Conservation (phyloP, 371 early-diverging fungal species). For the Pancytospora philotis region DNA sequence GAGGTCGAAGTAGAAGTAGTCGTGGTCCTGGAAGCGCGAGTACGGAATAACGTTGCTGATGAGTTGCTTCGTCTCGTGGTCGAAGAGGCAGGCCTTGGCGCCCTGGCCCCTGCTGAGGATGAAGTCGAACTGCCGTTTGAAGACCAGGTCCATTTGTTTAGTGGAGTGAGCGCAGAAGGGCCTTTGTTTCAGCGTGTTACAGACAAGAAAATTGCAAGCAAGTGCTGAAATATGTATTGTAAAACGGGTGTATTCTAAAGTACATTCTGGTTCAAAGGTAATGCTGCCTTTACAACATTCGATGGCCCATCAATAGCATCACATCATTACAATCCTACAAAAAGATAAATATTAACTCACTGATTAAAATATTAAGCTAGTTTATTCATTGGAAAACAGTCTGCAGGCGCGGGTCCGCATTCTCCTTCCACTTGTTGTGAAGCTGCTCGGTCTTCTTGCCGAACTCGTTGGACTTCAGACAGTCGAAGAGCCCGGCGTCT, state of each 20-base stretch:
- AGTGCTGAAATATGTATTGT: slow-evolving; percentile 4
- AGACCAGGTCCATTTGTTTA: slow-evolving; percentile 16
- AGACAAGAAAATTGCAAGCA: no score
- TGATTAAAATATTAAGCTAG: no score
- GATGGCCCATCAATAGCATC: no score
- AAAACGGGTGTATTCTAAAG: neutral
- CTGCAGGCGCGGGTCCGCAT: slow-evolving; percentile 1
- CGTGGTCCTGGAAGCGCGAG: slow-evolving; percentile 47
- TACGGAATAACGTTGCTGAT: slow-evolving; percentile 55
- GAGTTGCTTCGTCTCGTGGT: slow-evolving; percentile 47
- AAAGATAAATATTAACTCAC: no score
- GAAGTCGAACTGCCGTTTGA: slow-evolving; percentile 11
- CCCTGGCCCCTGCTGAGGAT: slow-evolving; percentile 47
- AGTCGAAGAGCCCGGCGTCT: neutral
- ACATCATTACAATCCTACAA: no score
- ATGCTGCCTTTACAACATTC: no score
- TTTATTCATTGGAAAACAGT: no score
- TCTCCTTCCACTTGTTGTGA: slow-evolving; percentile 11
- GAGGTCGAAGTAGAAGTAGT: slow-evolving; percentile 58
- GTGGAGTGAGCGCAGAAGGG: neutral
- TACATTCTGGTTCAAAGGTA: no score
- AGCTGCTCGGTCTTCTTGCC: slow-evolving; percentile 1
- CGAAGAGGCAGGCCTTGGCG: slow-evolving; percentile 54
- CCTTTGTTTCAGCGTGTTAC: neutral
- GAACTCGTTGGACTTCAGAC: slow-evolving; percentile 29